Evolutionary conservation across 2,329 filamentous ascomycete genomes (phyloP).

Genomic region (Trichoderma hamatum): DNA sequence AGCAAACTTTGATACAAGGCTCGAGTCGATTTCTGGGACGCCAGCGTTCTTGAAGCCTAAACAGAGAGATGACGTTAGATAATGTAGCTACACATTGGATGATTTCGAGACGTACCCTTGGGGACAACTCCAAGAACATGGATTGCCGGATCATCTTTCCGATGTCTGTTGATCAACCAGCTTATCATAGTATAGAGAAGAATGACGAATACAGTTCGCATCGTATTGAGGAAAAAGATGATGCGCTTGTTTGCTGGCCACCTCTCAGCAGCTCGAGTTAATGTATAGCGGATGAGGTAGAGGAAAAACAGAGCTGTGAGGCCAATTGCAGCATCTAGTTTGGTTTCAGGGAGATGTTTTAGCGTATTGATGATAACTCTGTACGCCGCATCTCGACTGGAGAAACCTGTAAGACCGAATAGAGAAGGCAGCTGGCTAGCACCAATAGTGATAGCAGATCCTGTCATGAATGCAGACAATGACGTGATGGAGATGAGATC

Average conservation of each 20-base stretch:
- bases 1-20: conserved; percentile 69
- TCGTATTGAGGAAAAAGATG: conserved; percentile 88
- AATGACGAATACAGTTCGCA: conserved; percentile 90
- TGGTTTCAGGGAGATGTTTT: conserved; percentile 67
- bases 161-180: conserved; percentile 77
- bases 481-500: conserved; percentile 90
- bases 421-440: conserved; percentile 80
- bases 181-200: conserved; percentile 90
- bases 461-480: conserved; percentile 95
- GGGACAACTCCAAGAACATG: conserved; percentile 77
- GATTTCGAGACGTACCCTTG: conserved; percentile 51
- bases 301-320: conserved; percentile 78
- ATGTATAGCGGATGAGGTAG: conserved; percentile 71
- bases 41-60: conserved; percentile 76
- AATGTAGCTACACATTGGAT: neutral
- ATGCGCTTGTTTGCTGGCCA: conserved; percentile 70
- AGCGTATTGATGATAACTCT: conserved; percentile 80
- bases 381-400: conserved; percentile 79
- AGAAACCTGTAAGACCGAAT: conserved; percentile 76
- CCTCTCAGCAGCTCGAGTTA: conserved; percentile 68
- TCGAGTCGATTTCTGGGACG: conserved; percentile 67
- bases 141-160: conserved; percentile 66
- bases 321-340: conserved; percentile 84
- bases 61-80: conserved; percentile 6
- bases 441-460: conserved; percentile 86